phyloP scores from a whole-genome alignment of 139 green algal species.

The Desmodesmus armatus region DNA sequence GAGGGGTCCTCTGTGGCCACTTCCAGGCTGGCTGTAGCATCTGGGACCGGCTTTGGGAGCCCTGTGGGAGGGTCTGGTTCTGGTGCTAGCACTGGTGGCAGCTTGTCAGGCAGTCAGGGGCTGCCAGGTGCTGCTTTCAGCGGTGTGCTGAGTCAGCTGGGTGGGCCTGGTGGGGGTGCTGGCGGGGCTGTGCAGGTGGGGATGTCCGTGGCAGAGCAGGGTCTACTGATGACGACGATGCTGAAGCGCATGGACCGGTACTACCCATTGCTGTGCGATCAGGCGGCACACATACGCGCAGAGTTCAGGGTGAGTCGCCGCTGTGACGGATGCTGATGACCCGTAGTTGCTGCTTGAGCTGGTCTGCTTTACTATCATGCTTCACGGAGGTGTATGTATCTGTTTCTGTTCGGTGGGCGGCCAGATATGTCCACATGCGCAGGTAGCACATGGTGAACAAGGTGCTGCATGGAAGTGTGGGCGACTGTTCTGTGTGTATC shows the following conservation, averaged over 20 bases:
- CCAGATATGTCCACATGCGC: too few species aligned
- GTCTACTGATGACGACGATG: constrained; percentile 36
- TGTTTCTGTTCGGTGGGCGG: too few species aligned
- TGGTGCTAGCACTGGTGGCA: neutral
- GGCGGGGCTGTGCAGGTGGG: constrained; percentile 12
- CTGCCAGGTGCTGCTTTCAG: constrained; percentile 7
- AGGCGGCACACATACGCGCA: constrained; percentile 3
- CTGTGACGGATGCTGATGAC: too few species aligned
- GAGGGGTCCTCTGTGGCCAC: too few species aligned
- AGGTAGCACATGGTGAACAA: too few species aligned
- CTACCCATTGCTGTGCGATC: constrained; percentile 56
- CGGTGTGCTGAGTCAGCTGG: neutral
- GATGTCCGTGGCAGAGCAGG: constrained; percentile 34
- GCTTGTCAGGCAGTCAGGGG: constrained; percentile 10
- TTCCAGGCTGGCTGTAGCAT: neutral
- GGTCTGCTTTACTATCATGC: too few species aligned
- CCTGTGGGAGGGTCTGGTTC: constrained; percentile 4
- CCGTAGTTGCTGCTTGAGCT: too few species aligned
- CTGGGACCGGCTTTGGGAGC: too few species aligned
- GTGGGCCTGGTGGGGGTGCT: neutral
- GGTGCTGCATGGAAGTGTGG: too few species aligned
- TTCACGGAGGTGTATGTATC: too few species aligned
- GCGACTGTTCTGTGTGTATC: too few species aligned
- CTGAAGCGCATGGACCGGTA: constrained; percentile 51
- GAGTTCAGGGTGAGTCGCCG: constrained; percentile 33